Percentiles rank a stretch among this genome's conserved stretches.
Conservation (phyloP, 306 rosid species). For the Delonix regia region DNA sequence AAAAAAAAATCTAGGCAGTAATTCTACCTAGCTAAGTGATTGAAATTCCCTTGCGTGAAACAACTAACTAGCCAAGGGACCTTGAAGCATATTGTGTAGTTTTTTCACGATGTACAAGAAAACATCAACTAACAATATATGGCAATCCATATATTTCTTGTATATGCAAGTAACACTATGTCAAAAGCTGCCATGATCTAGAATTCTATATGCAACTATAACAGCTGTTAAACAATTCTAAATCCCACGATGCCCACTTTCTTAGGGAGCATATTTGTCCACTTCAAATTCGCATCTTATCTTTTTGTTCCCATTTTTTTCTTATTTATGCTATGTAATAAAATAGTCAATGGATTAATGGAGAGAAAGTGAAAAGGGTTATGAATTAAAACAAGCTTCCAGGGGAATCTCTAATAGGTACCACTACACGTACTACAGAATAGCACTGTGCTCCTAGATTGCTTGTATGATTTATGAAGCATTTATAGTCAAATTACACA, state of each 20-base stretch:
- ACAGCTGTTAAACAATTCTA: not conserved
- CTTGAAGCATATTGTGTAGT: not conserved
- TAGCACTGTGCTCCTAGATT: too few relatives aligned
- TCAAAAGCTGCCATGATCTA: not conserved
- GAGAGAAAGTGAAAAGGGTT: not conserved
- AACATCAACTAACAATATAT: not conserved
- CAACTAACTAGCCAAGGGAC: not conserved
- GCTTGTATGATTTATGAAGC: constrained; percentile 11
- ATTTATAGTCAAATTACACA: not conserved
- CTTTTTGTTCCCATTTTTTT: not conserved
- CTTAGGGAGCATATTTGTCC: not conserved
- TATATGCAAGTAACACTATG: not conserved
- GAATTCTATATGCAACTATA: not conserved
- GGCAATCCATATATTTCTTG: not conserved
- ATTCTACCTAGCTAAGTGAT: not conserved
- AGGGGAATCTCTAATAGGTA: not conserved
- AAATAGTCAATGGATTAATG: not conserved
- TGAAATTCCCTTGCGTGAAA: not conserved
- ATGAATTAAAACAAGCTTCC: not conserved
- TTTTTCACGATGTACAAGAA: not conserved
- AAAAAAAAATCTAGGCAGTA: constrained; percentile 18
- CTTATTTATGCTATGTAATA: not conserved
- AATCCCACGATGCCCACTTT: not conserved
- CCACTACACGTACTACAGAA: too few relatives aligned
- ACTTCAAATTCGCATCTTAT: not conserved